Evolutionary conservation across 176 grass and related monocot species (phyloP), one percentile per base, ranked within the genome.

Genomic region (Zoysia japonica): DNA sequence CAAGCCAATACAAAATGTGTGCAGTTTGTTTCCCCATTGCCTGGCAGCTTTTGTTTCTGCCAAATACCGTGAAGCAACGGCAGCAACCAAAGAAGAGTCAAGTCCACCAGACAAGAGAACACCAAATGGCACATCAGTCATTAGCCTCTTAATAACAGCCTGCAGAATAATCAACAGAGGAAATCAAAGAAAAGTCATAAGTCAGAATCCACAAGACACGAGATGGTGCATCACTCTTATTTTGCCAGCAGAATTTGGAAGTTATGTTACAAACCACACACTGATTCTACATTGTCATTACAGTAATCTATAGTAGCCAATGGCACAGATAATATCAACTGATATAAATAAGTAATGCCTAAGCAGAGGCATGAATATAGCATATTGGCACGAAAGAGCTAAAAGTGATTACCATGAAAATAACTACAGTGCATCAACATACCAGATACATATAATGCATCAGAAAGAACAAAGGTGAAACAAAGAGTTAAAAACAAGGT

Each of bases 61-160:
- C 83, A 99, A 85, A 79, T 95, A 82, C 9, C 92, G 79, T 54
- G 88, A 89, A 76, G 90, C 92, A 61, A 99, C 90, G 55, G 96
- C 85, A 77, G 96, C 96, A 87, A 99, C 96, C 74, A 99, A 88
- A 37, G 96, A 99, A 55, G 96, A 99, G 61, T 99, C 96, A 71
- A 99, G 92, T 16, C 96, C 96, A 72, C 96, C 96, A 77, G 96
- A 99, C 72, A 99, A 87, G 16, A 99, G 90, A 87, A 99, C 92
- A 70, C 96, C 96, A 93, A 99, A 99, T 47, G 96, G 96, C 76
- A 99, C 96, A 86, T 99, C 96, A 19, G 96, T 86, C 96, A 99
- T 99, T 66, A 99, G 61, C 82, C 96, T 99, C 84, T 99, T 99
- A 47, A 88, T 81, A 76, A 96, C 75, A 85, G 96, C 85, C 96